Evolutionary conservation across 2,329 filamentous ascomycete genomes (phyloP).

Genomic region (Nannizziopsis arthrosporioides): DNA sequence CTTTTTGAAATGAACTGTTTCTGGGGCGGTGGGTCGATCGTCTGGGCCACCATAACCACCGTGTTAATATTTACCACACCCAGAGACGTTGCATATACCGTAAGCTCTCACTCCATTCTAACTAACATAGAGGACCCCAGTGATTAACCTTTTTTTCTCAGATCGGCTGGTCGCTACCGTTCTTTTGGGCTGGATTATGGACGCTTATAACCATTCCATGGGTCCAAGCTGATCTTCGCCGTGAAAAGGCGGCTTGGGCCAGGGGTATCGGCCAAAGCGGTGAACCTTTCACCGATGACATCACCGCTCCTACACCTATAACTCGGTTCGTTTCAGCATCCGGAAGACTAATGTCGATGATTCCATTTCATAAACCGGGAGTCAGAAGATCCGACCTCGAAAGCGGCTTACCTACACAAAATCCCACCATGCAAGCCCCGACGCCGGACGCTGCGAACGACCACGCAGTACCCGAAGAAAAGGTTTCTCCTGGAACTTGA

Average conservation of each 20-base stretch:
- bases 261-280: conserved; percentile 26
- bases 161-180: conserved; percentile 35
- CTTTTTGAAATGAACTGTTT: conserved; percentile 46
- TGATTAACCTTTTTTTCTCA: conserved; percentile 11
- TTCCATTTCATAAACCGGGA: conserved; percentile 15
- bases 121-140: not conserved
- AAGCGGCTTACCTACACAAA: not conserved
- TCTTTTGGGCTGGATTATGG: conserved; percentile 35
- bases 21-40: conserved; percentile 44
- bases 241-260: conserved; percentile 35
- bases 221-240: conserved; percentile 36
- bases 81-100: conserved; percentile 39
- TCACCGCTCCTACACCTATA: conserved; percentile 25
- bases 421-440: not conserved
- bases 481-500: not conserved
- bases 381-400: not conserved
- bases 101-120: conserved; percentile 19
- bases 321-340: conserved; percentile 28
- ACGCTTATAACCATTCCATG: conserved; percentile 36
- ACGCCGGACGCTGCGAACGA: not conserved
- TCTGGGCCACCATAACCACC: conserved; percentile 38
- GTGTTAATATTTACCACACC: conserved; percentile 40
- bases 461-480: not conserved
- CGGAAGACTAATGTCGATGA: conserved; percentile 12
- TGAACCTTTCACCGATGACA: conserved; percentile 30